Percentiles rank a stretch among this genome's conserved stretches.
These are phyloP conservation scores for Syzygium malaccense DNA, from an alignment of 441 rosid species.

Conservation along the genomic window DNA sequence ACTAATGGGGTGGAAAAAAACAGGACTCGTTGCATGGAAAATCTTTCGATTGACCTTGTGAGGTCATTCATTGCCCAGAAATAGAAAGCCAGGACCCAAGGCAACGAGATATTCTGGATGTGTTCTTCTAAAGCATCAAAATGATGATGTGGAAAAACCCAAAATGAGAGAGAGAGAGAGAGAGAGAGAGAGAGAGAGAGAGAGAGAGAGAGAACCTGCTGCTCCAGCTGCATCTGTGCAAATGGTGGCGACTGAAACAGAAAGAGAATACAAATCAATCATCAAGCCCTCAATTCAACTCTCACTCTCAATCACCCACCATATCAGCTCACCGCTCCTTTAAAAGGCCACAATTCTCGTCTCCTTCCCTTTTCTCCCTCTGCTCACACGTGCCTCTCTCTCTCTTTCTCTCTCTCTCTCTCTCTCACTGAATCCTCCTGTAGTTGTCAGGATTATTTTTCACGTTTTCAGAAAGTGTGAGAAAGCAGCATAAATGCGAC, in stretches of 20 bases:
- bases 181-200: neutral
- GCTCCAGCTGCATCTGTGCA: slow-evolving; percentile 68
- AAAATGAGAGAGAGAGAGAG: neutral
- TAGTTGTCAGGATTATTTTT: neutral
- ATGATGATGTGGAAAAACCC: neutral
- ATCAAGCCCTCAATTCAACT: slow-evolving; percentile 15
- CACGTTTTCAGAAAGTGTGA: neutral
- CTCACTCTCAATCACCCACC: neutral
- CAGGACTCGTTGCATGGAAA: neutral
- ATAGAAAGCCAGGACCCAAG: neutral
- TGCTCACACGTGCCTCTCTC: neutral
- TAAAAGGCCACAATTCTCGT: neutral
- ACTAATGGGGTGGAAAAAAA: neutral
- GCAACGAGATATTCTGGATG: neutral
- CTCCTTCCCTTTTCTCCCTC: neutral
- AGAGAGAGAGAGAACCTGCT: slow-evolving; percentile 41
- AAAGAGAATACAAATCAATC: slow-evolving; percentile 16
- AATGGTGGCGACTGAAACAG: slow-evolving; percentile 7
- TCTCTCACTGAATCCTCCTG: neutral
- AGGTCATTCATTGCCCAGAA: neutral
- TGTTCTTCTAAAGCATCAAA: neutral
- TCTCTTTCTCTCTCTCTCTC: neutral
- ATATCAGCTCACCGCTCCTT: neutral
- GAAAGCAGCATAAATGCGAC: neutral
- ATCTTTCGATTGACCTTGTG: neutral